These are phyloP conservation scores for Colletotrichum kahawae DNA, from an alignment of 2,329 filamentous ascomycete genomes.

Conservation along the genomic window DNA sequence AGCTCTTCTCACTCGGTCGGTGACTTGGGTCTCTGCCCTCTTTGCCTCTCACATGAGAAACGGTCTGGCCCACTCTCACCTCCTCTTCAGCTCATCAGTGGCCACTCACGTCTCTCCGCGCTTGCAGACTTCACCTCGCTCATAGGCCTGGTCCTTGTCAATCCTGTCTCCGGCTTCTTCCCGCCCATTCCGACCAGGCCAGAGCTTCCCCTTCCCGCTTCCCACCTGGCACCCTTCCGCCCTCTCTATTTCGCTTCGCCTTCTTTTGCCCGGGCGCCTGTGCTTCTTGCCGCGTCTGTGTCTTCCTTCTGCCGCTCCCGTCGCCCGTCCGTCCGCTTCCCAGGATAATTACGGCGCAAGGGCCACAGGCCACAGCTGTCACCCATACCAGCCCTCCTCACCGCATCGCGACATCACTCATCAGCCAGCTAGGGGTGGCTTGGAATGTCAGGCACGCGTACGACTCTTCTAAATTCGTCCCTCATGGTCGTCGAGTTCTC, in stretches of 20 bases:
- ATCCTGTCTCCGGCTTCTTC: constrained; percentile 14
- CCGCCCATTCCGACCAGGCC: constrained; percentile 12
- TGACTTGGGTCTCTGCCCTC: neutral
- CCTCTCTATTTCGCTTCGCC: neutral
- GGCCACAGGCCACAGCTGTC: neutral
- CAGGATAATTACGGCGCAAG: neutral
- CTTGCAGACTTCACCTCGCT: neutral
- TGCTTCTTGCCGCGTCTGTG: neutral
- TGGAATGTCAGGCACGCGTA: neutral
- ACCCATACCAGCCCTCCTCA: constrained; percentile 16
- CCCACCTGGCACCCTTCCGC: neutral
- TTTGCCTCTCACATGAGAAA: neutral
- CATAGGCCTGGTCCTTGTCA: neutral
- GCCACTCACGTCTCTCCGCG: neutral
- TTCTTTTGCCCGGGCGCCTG: neutral
- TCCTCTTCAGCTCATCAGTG: neutral
- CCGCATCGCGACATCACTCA: constrained; percentile 2
- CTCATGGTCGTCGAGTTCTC: neutral
- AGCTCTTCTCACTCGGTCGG: neutral
- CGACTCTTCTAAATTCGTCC: neutral
- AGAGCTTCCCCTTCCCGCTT: neutral
- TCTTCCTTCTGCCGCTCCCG: neutral
- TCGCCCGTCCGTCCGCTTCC: neutral
- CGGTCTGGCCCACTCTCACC: neutral
- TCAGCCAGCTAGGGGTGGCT: neutral